Evolutionary conservation across 306 rosid species (phyloP).

Genomic region (Dryas alaskensis): DNA sequence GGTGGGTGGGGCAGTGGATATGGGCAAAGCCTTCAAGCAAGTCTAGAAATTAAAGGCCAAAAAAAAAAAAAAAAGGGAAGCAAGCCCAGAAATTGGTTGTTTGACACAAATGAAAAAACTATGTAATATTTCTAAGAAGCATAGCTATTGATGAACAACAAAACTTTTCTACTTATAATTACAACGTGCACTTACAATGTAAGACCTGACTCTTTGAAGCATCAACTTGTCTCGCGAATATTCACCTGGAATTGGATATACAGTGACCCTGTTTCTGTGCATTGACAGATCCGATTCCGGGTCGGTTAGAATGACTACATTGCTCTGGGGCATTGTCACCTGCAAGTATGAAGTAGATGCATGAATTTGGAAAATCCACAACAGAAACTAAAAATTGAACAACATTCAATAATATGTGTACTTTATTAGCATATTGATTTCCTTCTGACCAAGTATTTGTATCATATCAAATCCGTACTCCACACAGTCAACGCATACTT

Average conservation of each 20-base stretch:
- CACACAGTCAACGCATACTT: no score
- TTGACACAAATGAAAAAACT: neutral
- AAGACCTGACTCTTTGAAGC: conserved; percentile 99
- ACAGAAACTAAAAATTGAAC: neutral
- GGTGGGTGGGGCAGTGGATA: no score
- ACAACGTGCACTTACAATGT: conserved; percentile 81
- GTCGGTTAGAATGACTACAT: conserved; percentile 67
- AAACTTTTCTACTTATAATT: conserved; percentile 33
- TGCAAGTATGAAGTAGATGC: conserved; percentile 35
- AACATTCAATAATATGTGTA: neutral
- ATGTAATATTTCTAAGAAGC: neutral
- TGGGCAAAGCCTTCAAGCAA: neutral
- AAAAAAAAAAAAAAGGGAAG: no score
- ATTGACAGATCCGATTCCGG: conserved; percentile 72
- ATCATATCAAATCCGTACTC: no score
- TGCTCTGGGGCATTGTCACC: conserved; percentile 74
- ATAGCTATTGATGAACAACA: conserved; percentile 13
- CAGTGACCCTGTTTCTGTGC: conserved; percentile 56
- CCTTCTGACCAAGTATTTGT: neutral
- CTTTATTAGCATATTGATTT: neutral
- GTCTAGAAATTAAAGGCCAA: neutral
- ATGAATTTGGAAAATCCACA: conserved; percentile 7
- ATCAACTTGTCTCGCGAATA: conserved; percentile 93
- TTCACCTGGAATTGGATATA: conserved; percentile 77
- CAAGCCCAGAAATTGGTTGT: neutral